Conservation (phyloP, 2,329 filamentous ascomycete genomes). For the Stagonosporopsis chrysanthemi region DNA sequence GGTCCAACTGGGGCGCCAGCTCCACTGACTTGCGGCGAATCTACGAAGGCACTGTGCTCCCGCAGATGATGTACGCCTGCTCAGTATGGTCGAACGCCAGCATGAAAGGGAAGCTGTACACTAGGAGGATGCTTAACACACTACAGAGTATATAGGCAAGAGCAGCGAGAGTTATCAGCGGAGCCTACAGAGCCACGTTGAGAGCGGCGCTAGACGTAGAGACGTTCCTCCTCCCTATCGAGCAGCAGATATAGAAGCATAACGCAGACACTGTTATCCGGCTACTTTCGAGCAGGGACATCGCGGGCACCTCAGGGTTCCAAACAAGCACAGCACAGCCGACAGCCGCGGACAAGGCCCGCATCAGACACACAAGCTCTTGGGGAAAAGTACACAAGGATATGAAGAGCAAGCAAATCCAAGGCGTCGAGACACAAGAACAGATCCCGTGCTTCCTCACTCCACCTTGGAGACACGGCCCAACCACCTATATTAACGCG, state of each 20-base stretch:
- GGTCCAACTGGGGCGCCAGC: conserved; percentile 27
- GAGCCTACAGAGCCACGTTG: conserved; percentile 34
- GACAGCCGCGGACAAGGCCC: neutral
- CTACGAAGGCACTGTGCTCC: conserved; percentile 39
- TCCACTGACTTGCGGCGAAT: conserved; percentile 28
- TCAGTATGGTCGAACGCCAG: conserved; percentile 33
- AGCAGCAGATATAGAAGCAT: conserved; percentile 28
- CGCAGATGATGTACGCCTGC: conserved; percentile 41
- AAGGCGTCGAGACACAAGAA: conserved; percentile 18
- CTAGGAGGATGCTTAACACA: conserved; percentile 22
- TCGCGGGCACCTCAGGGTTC: neutral
- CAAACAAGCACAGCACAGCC: neutral
- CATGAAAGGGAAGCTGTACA: conserved; percentile 23
- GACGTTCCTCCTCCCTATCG: conserved; percentile 22
- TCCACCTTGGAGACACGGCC: conserved; percentile 19
- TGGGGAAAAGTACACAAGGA: neutral
- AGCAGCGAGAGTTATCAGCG: conserved; percentile 28
- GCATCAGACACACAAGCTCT: neutral
- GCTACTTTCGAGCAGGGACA: conserved; percentile 1
- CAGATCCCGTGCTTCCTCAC: conserved; percentile 25
- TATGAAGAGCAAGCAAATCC: neutral
- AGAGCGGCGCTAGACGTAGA: conserved; percentile 29
- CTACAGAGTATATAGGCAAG: conserved; percentile 29
- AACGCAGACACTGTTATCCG: conserved; percentile 22
- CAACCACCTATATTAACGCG: conserved; percentile 21